Evolutionary conservation across 106 monocot genomes (phyloP), one percentile per base, ranked within the genome.

Genomic region (Agapanthus africanus): DNA sequence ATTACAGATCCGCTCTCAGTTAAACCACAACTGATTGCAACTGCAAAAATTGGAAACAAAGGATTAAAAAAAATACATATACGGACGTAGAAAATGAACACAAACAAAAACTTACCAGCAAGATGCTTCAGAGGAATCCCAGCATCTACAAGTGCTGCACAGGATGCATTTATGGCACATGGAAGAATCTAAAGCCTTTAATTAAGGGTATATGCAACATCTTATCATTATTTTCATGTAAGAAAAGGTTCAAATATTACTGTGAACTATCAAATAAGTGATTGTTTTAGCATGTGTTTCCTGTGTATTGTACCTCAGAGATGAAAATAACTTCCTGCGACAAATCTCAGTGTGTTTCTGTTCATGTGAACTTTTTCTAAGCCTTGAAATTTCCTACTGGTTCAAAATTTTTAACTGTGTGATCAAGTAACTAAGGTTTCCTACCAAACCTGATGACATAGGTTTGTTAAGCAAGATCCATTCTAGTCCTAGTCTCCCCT

Each of bases 141-240:
- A 79, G 99, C 90, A 85, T 93, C 85, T 27, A 90, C 82, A 76
- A 99, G 87, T 57, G 99, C 93, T 59, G 87, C 90, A 83, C 87
- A 99, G 15, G 93, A 87, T 76, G 99, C 99, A 87, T 99, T 99
- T 77, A 99, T 87, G 56, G 93, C 93, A 75, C 99, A 99, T 72
- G 99, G 87, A 21, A 99, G 83, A 79, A 99, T 87, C 99, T 99
- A 69, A 6, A 60, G 34, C 36, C 11, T 67, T 66, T 67, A 11
- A 63, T 93, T 54, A 94, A 94, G 81, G 80, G 79, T 71, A 27
- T 39, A 1, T 13, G 33, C 37, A 22, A 4, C 9, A n/a, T 36
- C 35, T 35, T 61, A 36, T 35, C 4, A 61, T 19, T 61, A 11
- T n/a, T 6, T 61, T 16, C 35, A 61, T 31, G 56, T 14, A 27